A percentile compares a stretch with the other conserved stretches of the same genome.
Conservation (phyloP, 1,284 basidiomycete genomes). For the Cutaneotrichosporon mucoides region DNA sequence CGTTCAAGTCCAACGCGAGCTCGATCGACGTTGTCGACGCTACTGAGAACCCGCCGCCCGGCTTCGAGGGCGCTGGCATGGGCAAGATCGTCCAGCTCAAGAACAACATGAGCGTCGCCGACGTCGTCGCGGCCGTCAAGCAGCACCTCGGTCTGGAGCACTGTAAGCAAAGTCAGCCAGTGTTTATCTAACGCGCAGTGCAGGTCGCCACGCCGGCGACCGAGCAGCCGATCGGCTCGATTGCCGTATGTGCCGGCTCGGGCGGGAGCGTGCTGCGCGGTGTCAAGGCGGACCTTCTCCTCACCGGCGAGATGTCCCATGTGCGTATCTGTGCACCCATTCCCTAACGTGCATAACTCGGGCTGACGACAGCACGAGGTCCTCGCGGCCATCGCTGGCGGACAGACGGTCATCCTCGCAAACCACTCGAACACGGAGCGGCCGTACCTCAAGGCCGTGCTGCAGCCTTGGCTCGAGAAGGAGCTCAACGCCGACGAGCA, state of each 20-base stretch:
- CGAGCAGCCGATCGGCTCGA: conserved; percentile 35
- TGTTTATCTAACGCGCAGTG: conserved; percentile 53
- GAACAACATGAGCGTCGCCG: conserved; percentile 48
- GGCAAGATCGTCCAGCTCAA: conserved; percentile 64
- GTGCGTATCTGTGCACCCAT: conserved; percentile 52
- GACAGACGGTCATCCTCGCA: conserved; percentile 74
- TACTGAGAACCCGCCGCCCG: conserved; percentile 26
- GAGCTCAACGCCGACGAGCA: conserved; percentile 52
- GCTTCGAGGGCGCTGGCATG: conserved; percentile 55
- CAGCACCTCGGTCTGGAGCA: conserved; percentile 60
- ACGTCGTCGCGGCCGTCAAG: conserved; percentile 65
- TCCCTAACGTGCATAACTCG: neutral
- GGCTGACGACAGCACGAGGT: conserved; percentile 66
- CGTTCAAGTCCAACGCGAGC: conserved; percentile 28
- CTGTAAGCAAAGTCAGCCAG: conserved; percentile 52
- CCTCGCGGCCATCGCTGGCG: conserved; percentile 66
- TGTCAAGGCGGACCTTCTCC: conserved; percentile 70
- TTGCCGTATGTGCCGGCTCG: conserved; percentile 79
- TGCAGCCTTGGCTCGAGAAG: conserved; percentile 60
- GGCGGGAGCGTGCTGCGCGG: conserved; percentile 64
- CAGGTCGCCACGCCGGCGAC: conserved; percentile 63
- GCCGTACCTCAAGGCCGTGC: conserved; percentile 65
- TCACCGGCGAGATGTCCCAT: conserved; percentile 90
- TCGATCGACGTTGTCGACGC: conserved; percentile 26
- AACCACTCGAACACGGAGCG: conserved; percentile 84